phyloP scores from a whole-genome alignment of 2,329 filamentous ascomycete genomes.

The Apiospora arundinis region DNA sequence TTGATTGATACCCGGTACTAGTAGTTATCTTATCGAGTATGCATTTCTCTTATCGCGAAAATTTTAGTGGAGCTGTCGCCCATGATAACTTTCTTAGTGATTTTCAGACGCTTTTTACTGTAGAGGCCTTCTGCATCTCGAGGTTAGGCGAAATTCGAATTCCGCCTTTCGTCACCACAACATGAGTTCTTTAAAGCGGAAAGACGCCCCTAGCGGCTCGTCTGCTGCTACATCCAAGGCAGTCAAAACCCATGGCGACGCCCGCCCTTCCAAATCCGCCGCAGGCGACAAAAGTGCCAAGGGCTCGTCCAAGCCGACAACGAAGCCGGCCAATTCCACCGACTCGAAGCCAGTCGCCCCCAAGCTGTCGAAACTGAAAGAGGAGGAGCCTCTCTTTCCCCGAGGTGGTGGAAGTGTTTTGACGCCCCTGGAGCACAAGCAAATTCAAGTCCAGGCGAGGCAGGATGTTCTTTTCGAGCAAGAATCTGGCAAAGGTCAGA shows the following conservation, averaged over 20 bases:
- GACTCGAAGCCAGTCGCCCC: conserved; percentile 39
- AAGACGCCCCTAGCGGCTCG: conserved; percentile 60
- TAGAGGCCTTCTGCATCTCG: conserved; percentile 4
- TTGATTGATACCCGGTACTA: background rate
- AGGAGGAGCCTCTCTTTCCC: conserved; percentile 91
- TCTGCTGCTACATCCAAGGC: conserved; percentile 51
- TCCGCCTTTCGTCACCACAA: conserved; percentile 28
- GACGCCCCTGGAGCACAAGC: conserved; percentile 93
- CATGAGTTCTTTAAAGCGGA: conserved; percentile 65
- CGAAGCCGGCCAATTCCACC: conserved; percentile 33
- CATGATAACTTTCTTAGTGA: conserved; percentile 21
- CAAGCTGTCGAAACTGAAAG: conserved; percentile 58
- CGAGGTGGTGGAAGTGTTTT: conserved; percentile 89
- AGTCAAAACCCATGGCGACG: conserved; percentile 52
- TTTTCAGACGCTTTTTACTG: conserved; percentile 20
- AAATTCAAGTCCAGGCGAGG: conserved; percentile 92
- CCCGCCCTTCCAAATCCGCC: conserved; percentile 56
- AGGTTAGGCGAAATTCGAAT: conserved; percentile 15
- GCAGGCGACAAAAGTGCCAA: conserved; percentile 45
- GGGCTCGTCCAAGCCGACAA: conserved; percentile 39
- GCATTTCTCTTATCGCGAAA: conserved; percentile 22
- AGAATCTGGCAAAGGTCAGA: conserved; percentile 60
- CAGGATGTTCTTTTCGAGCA: conserved; percentile 92
- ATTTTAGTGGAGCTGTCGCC: conserved; percentile 21
- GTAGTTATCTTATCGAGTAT: conserved; percentile 6